Percentiles rank a stretch among this genome's conserved stretches.
Evolutionary conservation across 1,284 basidiomycete genomes (phyloP).

Genomic region (Cystobasidium slooffiae): DNA sequence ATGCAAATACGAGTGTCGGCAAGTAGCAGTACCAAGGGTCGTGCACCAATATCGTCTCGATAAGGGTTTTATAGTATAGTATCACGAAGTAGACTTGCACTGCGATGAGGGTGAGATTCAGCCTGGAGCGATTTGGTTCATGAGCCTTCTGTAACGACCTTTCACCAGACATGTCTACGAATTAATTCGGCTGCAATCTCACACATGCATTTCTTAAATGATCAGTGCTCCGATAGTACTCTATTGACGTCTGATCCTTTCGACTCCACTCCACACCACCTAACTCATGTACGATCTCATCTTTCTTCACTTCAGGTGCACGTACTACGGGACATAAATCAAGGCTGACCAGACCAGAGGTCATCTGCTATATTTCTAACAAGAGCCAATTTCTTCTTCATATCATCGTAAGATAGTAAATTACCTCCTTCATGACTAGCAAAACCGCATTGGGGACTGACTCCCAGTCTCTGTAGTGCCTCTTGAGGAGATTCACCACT

Average conservation of each 20-base stretch:
- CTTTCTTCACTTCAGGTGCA: not conserved
- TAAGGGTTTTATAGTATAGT: too few relatives aligned
- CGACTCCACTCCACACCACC: not conserved
- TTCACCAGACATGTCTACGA: too few relatives aligned
- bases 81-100: too few relatives aligned
- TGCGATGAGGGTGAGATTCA: too few relatives aligned
- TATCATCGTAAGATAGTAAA: conserved; percentile 34
- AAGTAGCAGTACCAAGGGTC: too few relatives aligned
- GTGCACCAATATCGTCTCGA: too few relatives aligned
- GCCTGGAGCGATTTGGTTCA: too few relatives aligned
- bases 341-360: conserved; percentile 42
- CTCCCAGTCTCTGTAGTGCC: conserved; percentile 64
- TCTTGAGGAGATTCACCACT: conserved; percentile 45
- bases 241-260: not conserved
- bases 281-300: not conserved
- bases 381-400: conserved; percentile 42
- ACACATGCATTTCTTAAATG: too few relatives aligned
- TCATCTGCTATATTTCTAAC: conserved; percentile 36
- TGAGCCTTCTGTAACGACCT: too few relatives aligned
- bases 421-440: conserved; percentile 60
- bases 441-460: conserved; percentile 77
- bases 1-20: too few relatives aligned
- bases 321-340: not conserved
- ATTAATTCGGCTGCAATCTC: too few relatives aligned
- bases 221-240: not conserved